Percentiles rank a stretch among this genome's conserved stretches.
Conservation (phyloP, 371 early-diverging fungal genomes). For the Rhizomucor pusillus region DNA sequence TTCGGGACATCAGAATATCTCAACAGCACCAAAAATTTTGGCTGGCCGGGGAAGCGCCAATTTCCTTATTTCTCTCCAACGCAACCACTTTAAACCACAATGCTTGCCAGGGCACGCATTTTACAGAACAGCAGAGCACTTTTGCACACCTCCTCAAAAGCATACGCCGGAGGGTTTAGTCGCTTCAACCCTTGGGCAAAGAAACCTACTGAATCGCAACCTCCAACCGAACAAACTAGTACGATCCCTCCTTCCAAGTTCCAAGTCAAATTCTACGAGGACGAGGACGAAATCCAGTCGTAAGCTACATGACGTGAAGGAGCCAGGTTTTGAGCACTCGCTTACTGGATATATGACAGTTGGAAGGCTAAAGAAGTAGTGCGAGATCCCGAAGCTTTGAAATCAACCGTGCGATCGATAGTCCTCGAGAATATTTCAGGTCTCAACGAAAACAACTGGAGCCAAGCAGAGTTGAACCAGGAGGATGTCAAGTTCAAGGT, state of each 20-base stretch:
- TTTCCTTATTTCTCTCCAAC: too few species aligned
- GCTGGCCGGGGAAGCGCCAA: too few species aligned
- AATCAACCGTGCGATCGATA: slow-evolving; percentile 24
- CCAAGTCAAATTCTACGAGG: slow-evolving; percentile 1
- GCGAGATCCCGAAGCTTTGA: slow-evolving; percentile 25
- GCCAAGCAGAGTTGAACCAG: slow-evolving; percentile 16
- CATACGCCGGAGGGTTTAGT: slow-evolving; percentile 27
- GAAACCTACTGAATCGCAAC: slow-evolving; percentile 13
- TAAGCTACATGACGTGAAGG: slow-evolving; percentile 11
- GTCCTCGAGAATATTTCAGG: slow-evolving; percentile 27
- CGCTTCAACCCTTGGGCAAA: slow-evolving; percentile 50
- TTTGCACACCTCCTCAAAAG: slow-evolving; percentile 23
- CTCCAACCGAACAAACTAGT: neutral
- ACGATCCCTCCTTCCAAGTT: slow-evolving; percentile 4
- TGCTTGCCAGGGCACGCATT: slow-evolving; percentile 6
- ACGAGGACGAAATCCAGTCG: slow-evolving; percentile 19
- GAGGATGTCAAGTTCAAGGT: slow-evolving; percentile 36
- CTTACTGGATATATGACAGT: slow-evolving; percentile 9
- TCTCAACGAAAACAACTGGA: slow-evolving; percentile 29
- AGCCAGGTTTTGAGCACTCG: neutral
- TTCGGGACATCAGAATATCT: too few species aligned
- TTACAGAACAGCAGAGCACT: slow-evolving; percentile 15
- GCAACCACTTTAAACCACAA: neutral
- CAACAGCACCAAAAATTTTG: too few species aligned
- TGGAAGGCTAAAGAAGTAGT: slow-evolving; percentile 30